Evolutionary conservation across 192 early-diverging fungal genomes (phyloP), one percentile per base, ranked within the genome.

Genomic region (Coemansia sp.): DNA sequence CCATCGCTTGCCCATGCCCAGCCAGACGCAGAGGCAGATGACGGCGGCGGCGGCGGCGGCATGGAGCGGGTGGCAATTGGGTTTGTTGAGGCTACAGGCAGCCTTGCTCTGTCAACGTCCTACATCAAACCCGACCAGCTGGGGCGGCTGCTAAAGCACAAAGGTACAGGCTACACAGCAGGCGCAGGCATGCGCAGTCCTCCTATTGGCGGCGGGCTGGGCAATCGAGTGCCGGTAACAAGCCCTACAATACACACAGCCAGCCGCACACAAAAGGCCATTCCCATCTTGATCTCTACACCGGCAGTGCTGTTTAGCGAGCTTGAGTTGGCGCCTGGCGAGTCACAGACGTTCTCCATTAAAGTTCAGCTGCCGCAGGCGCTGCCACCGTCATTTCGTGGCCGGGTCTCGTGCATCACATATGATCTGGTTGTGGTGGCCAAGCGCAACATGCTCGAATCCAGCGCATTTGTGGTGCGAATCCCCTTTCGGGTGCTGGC

Each of bases 241-340:
- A 58, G 56, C 16, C 46, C 64, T 0, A n/a, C 36, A 2, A 41
- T 12, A 23, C 41, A 45, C 30, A 14, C 57, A 5, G 44, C 52
- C 26, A 38, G 47, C 20, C 65, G 72, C 44, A 18, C 66, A 11
- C 66, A 69, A 34, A 61, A 46, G 30, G 39, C 62, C 14, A 26
- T 76, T 3, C 73, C 73, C 1, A 40, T 76, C 30, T 21, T 76
- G 56, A 51, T 62, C 6, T 61, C 66, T 5, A 58, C 66, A 42
- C 68, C 75, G 8, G 58, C 63, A 0, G 64, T 77, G 10, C 57
- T 77, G 15, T 77, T 70, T 46, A 77, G 75, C 60, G 75, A 77
- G 56, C 69, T 77, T 11, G 56, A 14, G 15, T 64, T 77, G 42
- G 56, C 47, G 8, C 68, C 75, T 6, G 75, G 75, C 34, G 69